Evolutionary conservation across 2,329 filamentous ascomycete species (phyloP).

Genomic region (Colletotrichum sp.): DNA sequence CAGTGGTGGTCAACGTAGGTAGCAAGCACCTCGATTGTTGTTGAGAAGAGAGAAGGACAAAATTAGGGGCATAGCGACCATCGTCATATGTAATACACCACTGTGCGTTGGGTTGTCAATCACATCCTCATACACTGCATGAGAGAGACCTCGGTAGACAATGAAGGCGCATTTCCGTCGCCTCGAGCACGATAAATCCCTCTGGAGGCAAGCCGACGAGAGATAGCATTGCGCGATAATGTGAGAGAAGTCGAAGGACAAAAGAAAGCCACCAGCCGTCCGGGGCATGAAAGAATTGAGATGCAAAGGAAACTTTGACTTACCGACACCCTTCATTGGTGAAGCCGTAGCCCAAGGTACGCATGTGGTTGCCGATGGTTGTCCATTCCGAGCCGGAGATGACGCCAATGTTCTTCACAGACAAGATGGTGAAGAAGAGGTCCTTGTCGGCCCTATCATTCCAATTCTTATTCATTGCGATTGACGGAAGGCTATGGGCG

Average conservation of each 20-base stretch:
- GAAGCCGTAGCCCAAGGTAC: conserved; percentile 64
- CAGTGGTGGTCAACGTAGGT: not conserved
- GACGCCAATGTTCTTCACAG: conserved; percentile 67
- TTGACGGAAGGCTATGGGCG: conserved; percentile 17
- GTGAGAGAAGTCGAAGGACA: not conserved
- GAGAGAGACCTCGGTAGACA: not conserved
- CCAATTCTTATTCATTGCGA: conserved; percentile 64
- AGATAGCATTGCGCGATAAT: not conserved
- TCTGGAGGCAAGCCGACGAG: not conserved
- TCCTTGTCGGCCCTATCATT: conserved; percentile 67
- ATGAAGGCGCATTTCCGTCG: not conserved
- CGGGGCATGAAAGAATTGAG: not conserved
- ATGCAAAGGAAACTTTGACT: conserved; percentile 32
- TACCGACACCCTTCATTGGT: conserved; percentile 70
- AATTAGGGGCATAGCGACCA: not conserved
- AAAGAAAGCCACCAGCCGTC: not conserved
- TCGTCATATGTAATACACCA: not conserved
- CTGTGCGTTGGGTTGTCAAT: not conserved
- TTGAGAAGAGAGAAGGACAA: not conserved
- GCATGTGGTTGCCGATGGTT: conserved; percentile 66
- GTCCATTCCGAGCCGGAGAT: conserved; percentile 69
- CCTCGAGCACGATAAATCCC: not conserved
- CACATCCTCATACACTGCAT: not conserved
- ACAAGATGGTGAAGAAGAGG: conserved; percentile 67
- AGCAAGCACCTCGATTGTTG: not conserved